Evolutionary conservation across 148 eudicot species (phyloP), one percentile per base, ranked within the genome.

Genomic region (Silene uniflora): DNA sequence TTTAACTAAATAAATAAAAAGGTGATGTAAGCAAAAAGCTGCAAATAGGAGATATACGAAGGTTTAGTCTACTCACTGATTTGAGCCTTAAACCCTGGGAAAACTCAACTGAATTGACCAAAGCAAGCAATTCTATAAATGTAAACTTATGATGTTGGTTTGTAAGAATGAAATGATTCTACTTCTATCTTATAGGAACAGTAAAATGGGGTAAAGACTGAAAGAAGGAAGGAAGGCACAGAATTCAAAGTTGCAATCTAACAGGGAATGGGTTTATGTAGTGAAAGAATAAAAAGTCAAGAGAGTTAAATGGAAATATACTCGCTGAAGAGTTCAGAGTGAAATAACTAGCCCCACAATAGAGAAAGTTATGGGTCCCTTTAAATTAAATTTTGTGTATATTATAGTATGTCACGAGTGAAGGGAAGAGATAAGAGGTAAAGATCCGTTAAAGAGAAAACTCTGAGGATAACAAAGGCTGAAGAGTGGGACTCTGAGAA

Each of bases 381-480:
- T 14, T 14, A 21, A 47, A 49, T 49, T 49, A 9, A 69, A 69
- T 47, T 62, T 67, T 73, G 62, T 49, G 75, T 63, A 74, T 64
- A 69, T 59, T 47, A 67, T 44, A 75, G 84, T 39, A 74, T 75
- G 81, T 82, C 81, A 82, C 84, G 81, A 46, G 84, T 67, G 69
- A 55, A 19, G 49, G 55, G 72, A 73, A 24, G 77, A 81, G 82
- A 79, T 76, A 84, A 76, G 80, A 81, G 80, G 81, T 79, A 76
- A 79, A 77, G 64, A 69, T 81, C 76, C 65, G 78, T 78, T 79
- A 47, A 77, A 70, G 79, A 54, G 21, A 47, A 47, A 71, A 71
- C 56, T 74, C 85, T 75, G 84, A 59, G 81, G 83, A 79, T 79
- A 77, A 77, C 78, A 78, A 74, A 78, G 79, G 86, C 79, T 76